Base-by-base conservation (phyloP, 2,329 filamentous ascomycete genomes). In the Trichoderma sp. region DNA sequence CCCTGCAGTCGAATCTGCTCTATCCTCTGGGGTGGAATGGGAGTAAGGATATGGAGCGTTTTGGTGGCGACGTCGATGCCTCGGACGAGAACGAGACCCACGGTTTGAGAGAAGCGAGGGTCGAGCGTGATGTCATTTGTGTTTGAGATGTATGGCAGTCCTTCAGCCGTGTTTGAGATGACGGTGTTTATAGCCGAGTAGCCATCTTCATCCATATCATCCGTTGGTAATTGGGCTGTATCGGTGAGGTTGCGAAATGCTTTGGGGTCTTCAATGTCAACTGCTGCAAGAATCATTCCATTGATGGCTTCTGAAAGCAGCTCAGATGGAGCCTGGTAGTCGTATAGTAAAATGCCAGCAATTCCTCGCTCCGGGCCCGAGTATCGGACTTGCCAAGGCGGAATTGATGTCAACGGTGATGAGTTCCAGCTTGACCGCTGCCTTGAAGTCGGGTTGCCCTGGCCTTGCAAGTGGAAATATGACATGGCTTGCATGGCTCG, bases 401-500 rank as follows among this genome's bases (percentile, higher is more conserved):
- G 77, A 8, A 85, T 73, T 0, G 82, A 80, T 1, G 87, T 87
- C 10, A 94, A 79, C 0, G 91, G 86, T 0, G 80, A 81, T 0
- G 83, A 70, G 63, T 85, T 80, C 86, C 89, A 92, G 56, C 76
- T 77, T 24, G 78, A 60, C 6, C 70, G 72, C 3, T 60, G 8
- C 1, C 24, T n/a, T 13, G 31, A 6, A 8, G 70, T 65, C 19
- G 57, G 29, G 4, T 65, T 40, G 65, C 72, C 70, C 37, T 53
- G 72, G 62, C 58, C 33, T 66, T 49, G 70, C 11, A 82, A 72
- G 75, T 95, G 92, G 74, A 95, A 93, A 74, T 94, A 95, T 0
- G 91, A 90, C 84, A 93, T 89, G n/a, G 85, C 88, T 73, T 94
- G 91, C 90, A 95, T 93, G 6, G 86, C 85, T 62, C 91, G 83